Base-by-base conservation (phyloP, 2,329 filamentous ascomycete species). In the Cadophora gregata region DNA sequence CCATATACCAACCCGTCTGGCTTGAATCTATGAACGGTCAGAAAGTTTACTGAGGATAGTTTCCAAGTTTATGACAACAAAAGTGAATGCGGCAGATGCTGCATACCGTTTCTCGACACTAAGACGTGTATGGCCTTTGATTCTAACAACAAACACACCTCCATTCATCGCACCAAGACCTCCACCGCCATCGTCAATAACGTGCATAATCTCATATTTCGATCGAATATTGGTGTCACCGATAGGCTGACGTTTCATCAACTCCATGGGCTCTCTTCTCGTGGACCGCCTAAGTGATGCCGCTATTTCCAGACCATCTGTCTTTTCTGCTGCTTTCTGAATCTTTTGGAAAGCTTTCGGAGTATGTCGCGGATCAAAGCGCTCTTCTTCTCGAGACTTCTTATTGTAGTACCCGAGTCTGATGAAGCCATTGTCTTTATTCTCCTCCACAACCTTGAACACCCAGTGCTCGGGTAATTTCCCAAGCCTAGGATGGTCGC, bases 121-220 rank as follows among this genome's bases (percentile, higher is more conserved):
- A 6, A 70, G 25, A n/a, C 27, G 42, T 21, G 5, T 50, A 5
- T 64, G 36, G 8, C 50, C 61, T 50, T 68, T 74, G 36, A 68
- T 47, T 19, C 69, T 67, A 1, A 74, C 73, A 9, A 75, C 71
- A 59, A 67, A 70, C 5, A 74, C 70, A n/a, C 73, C 73, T 3
- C 71, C 73, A 53, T 76, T 76, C 72, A 75, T 74, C 2, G 66
- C 74, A 9, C 75, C 75, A 48, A 73, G 51, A 0, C 10, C 60
- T 12, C 72, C 73, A 19, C 69, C 63, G 1, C 70, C 72, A 5
- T 38, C 14, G 60, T 75, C 75, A 29, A 75, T 71, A 14, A 66
- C 60, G 21, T 75, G 66, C 8, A 75, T 65, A 10, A 72, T 69
- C 16, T 74, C 67, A 24, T 70, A 75, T 14, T 67, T 19, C 16